A percentile compares a stretch with the other conserved stretches of the same genome.
These are phyloP conservation scores for Penicillium janthinellum DNA, from an alignment of 2,329 filamentous ascomycete species.

Conservation along the genomic window DNA sequence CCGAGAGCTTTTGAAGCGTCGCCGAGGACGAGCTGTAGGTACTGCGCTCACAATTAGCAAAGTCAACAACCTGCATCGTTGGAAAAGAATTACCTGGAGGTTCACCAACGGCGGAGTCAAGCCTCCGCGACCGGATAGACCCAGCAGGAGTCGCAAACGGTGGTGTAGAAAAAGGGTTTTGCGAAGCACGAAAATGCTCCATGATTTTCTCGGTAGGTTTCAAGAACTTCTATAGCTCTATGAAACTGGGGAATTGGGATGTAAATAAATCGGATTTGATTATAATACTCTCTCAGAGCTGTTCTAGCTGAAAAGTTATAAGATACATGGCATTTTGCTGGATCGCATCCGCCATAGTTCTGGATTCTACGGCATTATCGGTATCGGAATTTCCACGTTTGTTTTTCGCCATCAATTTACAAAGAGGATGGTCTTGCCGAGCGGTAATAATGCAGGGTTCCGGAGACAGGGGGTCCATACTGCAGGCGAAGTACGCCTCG, in stretches of 20 bases:
- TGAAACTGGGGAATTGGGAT: not conserved
- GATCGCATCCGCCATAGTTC: conserved; percentile 1
- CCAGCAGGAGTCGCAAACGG: conserved; percentile 4
- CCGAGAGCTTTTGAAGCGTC: conserved; percentile 17
- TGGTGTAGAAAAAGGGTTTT: conserved; percentile 4
- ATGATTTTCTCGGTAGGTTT: not conserved
- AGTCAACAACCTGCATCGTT: not conserved
- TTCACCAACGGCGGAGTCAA: conserved; percentile 1
- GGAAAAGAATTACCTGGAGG: not conserved
- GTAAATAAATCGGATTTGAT: not conserved
- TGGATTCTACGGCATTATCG: not conserved
- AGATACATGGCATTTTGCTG: not conserved
- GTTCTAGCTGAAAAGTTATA: not conserved
- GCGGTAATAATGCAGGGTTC: not conserved
- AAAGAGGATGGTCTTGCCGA: conserved; percentile 1
- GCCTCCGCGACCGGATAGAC: conserved; percentile 11
- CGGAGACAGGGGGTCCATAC: not conserved
- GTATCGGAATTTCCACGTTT: not conserved
- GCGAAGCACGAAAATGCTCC: conserved; percentile 1
- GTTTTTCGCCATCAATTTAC: not conserved
- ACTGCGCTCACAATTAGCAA: not conserved
- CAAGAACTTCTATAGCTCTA: not conserved
- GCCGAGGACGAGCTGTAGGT: conserved; percentile 1
- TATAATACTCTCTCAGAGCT: not conserved
- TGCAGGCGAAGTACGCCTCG: not conserved